phyloP scores from a whole-genome alignment of 2,329 filamentous ascomycete species.

The Aspergillus texensis region DNA sequence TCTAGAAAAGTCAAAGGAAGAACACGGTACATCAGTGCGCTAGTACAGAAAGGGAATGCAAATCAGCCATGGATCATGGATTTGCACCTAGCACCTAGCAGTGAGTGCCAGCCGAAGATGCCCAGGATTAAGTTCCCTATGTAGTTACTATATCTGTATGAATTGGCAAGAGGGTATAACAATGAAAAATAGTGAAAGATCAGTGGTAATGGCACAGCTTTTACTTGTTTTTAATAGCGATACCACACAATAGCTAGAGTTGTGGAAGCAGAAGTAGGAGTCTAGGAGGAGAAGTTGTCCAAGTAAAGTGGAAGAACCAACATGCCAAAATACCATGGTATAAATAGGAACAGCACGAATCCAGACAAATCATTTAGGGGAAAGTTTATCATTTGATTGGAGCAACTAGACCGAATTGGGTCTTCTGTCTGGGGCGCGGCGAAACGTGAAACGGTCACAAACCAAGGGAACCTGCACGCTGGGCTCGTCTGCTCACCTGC shows the following conservation, averaged over 20 bases:
- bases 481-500: constrained; percentile 33
- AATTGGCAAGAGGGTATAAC: neutral
- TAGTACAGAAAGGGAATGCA: neutral
- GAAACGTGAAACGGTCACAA: constrained; percentile 28
- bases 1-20: neutral
- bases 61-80: no score
- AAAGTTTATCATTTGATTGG: constrained; percentile 15
- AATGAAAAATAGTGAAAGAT: neutral
- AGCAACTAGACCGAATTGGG: constrained; percentile 20
- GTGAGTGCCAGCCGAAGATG: neutral
- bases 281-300: no score
- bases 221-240: neutral
- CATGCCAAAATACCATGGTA: neutral
- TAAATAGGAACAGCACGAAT: neutral
- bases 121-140: neutral
- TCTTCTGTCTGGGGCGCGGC: constrained; percentile 11
- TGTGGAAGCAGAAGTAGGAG: neutral
- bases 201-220: neutral
- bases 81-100: neutral
- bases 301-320: neutral
- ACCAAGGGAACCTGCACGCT: constrained; percentile 25
- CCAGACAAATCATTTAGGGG: neutral
- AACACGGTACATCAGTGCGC: neutral
- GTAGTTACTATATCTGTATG: neutral
- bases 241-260: neutral